Base-by-base conservation (phyloP, 495 filamentous ascomycete genomes). In the Trichoderma parareesei region DNA sequence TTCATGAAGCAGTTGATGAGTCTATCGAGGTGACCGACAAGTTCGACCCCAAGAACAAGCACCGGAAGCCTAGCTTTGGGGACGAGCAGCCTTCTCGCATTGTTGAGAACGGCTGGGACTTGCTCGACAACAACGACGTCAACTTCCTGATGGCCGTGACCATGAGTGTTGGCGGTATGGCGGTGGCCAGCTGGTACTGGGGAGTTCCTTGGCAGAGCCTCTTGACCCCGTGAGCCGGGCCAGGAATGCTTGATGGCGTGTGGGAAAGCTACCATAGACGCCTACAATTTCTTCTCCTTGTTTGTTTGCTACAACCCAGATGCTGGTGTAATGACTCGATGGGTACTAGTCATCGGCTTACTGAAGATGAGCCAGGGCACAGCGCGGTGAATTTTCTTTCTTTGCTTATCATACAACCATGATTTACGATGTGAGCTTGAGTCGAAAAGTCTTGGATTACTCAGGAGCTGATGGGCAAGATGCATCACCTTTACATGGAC, bases 51-150 rank as follows among this genome's bases (percentile, higher is more conserved):
- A 70, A 69, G 43, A 71, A 77, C 63, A 80, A 76, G 68, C 70
- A 79, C 62, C 74, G 78, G 9, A 69, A 71, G 67, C 62, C 80
- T 37, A 82, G 80, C 68, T 82, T 81, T 66, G 81, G 81, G 1
- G 76, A 83, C 42, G 77, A 76, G 46, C 84, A 84, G 67, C 84
- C 87, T 67, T 92, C 88, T 65, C 80, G 92, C 13, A 82, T 86
- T 38, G 76, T 92, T 0, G 90, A 88, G 71, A 88, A 78, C 63
- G 93, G 90, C 8, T 78, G 76, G 71, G 90, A 95, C 67, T 71
- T 94, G 69, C 76, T 97, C 66, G 91, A 94, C 71, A 98, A 98
- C 69, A 98, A 98, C 72, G 88, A 85, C 37, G 92, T 98, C 65
- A 98, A 98, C 71, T 78, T 96, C 33, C 70, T 92, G 37, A 97